Evolutionary conservation across 2,329 filamentous ascomycete genomes (phyloP), one percentile per base, ranked within the genome.

Genomic region (Xylariaceae sp.): DNA sequence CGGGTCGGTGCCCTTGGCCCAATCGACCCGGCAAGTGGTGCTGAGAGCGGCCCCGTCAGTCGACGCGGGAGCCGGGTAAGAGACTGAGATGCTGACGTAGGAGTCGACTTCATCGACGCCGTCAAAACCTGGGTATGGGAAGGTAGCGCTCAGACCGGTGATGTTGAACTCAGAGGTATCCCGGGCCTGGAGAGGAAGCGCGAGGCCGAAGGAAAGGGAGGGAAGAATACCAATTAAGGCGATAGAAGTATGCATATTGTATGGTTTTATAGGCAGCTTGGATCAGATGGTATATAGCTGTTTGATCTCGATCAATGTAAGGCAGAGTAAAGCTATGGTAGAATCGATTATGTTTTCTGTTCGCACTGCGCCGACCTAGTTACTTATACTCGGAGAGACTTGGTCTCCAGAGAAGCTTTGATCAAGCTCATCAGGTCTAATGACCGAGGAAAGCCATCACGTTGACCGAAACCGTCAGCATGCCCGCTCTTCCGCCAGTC

Each of bases 11-110:
- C 49, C 49, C 2, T 22, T 22, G 3, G 53, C 45, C 54, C 54
- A 57, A 16, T 24, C 24, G 18, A 46, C 32, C 9, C 44, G 44
- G 44, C 54, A 57, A 7, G 49, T 52, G n/a, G 54, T 57, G 47
- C 8, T 49, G 30, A 51, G 42, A 13, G 37, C 48, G 15, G 40
- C 32, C n/a, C 37, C 42, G 36, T 9, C 42, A 11, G 44, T 39
- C 3, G 46, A 47, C 8, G 52, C 42, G 15, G 44, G 9, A 36
- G 52, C 48, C 31, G 51, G 50, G 40, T 53, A 57, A 11, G 38
- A 44, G 16, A 57, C 24, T 17, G 44, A 35, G 19, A 57, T 45
- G 22, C 34, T 43, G 31, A 57, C 38, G 24, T 22, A 41, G 16
- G 53, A 55, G 41, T 52, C 36, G 16, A 55, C 19, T 1, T 53